phyloP scores from a whole-genome alignment of 2,329 filamentous ascomycete genomes.

The Ilyonectria robusta region DNA sequence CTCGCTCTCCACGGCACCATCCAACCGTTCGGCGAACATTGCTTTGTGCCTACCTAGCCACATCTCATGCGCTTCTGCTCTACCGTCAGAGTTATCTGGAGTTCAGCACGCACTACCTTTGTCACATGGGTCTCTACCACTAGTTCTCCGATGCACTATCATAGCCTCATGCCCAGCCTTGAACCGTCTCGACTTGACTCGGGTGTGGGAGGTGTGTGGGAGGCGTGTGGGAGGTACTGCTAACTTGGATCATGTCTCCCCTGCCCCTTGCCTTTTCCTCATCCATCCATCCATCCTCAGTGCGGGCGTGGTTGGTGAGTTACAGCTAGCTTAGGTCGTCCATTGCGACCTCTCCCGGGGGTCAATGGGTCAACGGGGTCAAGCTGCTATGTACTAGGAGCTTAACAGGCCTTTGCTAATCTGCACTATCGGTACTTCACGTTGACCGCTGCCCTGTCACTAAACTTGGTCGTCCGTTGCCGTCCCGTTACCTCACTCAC shows the following conservation, averaged over 20 bases:
- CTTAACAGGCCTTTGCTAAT: constrained; percentile 3
- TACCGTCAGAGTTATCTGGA: not conserved
- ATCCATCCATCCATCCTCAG: constrained; percentile 3
- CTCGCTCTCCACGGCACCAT: not conserved
- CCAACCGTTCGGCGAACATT: not conserved
- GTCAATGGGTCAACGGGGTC: constrained; percentile 4
- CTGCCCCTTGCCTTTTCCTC: not conserved
- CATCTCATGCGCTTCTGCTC: not conserved
- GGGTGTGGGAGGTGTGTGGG: not conserved
- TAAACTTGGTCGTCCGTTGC: not conserved
- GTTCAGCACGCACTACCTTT: not conserved
- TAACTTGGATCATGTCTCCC: constrained; percentile 8
- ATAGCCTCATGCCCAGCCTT: constrained; percentile 12
- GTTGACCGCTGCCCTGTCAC: constrained; percentile 1
- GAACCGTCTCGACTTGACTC: constrained; percentile 8
- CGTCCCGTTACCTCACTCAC: not conserved
- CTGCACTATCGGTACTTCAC: constrained; percentile 3
- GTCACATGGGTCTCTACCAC: not conserved
- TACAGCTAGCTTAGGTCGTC: constrained; percentile 3
- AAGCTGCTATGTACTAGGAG: not conserved
- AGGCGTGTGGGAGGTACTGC: not conserved
- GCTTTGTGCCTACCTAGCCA: not conserved
- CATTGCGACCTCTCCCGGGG: not conserved
- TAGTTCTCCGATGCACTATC: not conserved
- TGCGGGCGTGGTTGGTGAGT: constrained; percentile 2